phyloP scores from a whole-genome alignment of 2,329 filamentous ascomycete species.

The Fusarium subglutinans region DNA sequence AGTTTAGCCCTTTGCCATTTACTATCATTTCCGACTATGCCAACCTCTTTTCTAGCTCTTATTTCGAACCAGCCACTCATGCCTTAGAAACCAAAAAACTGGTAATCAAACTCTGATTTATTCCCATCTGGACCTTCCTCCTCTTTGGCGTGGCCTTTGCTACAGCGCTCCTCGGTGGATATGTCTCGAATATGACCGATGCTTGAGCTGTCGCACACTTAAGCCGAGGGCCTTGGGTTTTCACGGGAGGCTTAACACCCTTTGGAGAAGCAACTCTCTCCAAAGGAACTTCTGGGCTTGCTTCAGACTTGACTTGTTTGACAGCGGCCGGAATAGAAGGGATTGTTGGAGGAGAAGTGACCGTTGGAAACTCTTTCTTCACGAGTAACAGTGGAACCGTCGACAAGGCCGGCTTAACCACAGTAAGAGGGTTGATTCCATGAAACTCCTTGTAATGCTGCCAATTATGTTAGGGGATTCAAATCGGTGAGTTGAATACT shows the following conservation, averaged over 20 bases:
- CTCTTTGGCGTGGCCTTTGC: not conserved
- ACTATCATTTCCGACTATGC: not conserved
- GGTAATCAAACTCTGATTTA: not conserved
- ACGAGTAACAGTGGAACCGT: not conserved
- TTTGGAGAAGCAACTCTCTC: not conserved
- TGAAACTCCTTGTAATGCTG: not conserved
- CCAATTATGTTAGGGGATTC: not conserved
- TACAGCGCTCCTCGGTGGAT: not conserved
- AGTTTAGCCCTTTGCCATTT: not conserved
- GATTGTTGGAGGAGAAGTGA: not conserved
- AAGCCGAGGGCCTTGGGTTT: not conserved
- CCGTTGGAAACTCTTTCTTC: not conserved
- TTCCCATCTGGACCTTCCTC: too few species aligned
- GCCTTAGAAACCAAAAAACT: rapidly evolving
- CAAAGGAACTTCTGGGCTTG: not conserved
- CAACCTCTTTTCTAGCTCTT: not conserved
- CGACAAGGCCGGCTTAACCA: rapidly evolving
- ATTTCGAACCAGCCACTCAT: rapidly evolving
- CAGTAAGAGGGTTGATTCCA: not conserved
- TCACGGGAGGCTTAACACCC: rapidly evolving
- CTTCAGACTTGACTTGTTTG: rapidly evolving
- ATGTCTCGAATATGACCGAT: not conserved
- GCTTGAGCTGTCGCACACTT: not conserved
- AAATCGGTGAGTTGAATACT: rapidly evolving
- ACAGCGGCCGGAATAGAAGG: not conserved